These are phyloP conservation scores for Lentinula aciculospora DNA, from an alignment of 768 basidiomycete species.

Conservation along the genomic window DNA sequence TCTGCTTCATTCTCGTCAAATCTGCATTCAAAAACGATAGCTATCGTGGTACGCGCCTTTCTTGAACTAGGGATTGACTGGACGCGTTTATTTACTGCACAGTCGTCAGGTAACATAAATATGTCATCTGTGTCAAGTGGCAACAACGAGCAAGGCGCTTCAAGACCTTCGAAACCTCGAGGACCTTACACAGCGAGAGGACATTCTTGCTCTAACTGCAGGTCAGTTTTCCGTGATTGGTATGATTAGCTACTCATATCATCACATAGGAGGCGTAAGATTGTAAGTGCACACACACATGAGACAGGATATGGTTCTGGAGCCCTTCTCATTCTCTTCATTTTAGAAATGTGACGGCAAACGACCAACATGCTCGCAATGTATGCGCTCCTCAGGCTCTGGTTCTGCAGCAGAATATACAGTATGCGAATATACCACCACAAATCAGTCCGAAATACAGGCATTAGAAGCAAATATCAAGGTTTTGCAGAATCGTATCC, in stretches of 20 bases:
- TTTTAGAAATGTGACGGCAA: neutral
- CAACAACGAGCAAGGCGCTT: neutral
- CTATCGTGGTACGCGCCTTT: neutral
- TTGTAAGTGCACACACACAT: neutral
- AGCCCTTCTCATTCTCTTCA: neutral
- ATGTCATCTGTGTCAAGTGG: neutral
- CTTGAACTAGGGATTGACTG: neutral
- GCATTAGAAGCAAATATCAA: slow-evolving; percentile 34
- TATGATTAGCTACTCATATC: neutral
- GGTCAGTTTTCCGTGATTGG: neutral
- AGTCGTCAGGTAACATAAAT: neutral
- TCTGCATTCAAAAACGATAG: neutral
- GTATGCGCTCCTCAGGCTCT: slow-evolving; percentile 25
- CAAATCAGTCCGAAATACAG: slow-evolving; percentile 27
- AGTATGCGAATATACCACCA: slow-evolving; percentile 38
- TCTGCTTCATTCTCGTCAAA: neutral
- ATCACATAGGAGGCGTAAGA: neutral
- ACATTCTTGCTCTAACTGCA: neutral
- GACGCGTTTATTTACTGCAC: neutral
- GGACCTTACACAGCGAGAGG: neutral
- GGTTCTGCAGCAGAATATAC: slow-evolving; percentile 16
- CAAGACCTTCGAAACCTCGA: neutral
- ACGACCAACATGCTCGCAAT: slow-evolving; percentile 33
- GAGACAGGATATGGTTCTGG: neutral
- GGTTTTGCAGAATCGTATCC: slow-evolving; percentile 29